Evolutionary conservation across 495 filamentous ascomycete genomes (phyloP), one percentile per base, ranked within the genome.

Genomic region (Zalerion maritima): DNA sequence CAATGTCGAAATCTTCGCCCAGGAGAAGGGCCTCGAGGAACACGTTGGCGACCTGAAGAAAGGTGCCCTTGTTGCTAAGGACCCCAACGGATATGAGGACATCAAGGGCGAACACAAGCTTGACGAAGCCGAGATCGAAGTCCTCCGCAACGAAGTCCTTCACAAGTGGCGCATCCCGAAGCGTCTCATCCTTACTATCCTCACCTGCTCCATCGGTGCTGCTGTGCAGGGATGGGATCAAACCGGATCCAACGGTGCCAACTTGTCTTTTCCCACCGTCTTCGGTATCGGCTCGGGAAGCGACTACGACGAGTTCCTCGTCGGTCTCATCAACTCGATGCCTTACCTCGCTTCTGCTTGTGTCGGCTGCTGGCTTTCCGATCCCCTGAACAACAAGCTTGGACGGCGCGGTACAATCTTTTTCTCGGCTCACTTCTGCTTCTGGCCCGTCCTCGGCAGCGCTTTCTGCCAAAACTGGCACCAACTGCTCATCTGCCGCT

Each of bases 201-300:
- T 65, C 13, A 63, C 75, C 18, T 77, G 73, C 46, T 80, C 77
- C 12, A 70, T 84, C 29, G 76, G 70, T n/a, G 79, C 79, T 10
- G 77, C 76, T 9, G 71, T 79, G 16, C 77, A 82, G 42, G 75
- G 75, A 17, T 79, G 74, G 73, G 73, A 78, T 42, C 74, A 78
- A 46, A 75, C 71, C 24, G 73, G 78, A n/a, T 69, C 67, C 2
- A 84, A 83, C 41, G 79, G 78, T 26, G 79, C 78, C 16, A 83
- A 74, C 35, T 57, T 84, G 37, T 69, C 65, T 29, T 83, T 81
- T 49, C 69, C 69, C 4, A 29, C 40, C 0, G 38, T 18, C 36
- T 64, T 45, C 32, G 59, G 36, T 4, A 73, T 69, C 25, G 55
- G 41, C 3, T 35, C 43, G 10, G 48, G 60, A 18, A 54, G 47